A percentile compares a stretch with the other conserved stretches of the same genome.
Evolutionary conservation across 257 asterid species (phyloP).

Genomic region (Jacaranda mimosifolia): DNA sequence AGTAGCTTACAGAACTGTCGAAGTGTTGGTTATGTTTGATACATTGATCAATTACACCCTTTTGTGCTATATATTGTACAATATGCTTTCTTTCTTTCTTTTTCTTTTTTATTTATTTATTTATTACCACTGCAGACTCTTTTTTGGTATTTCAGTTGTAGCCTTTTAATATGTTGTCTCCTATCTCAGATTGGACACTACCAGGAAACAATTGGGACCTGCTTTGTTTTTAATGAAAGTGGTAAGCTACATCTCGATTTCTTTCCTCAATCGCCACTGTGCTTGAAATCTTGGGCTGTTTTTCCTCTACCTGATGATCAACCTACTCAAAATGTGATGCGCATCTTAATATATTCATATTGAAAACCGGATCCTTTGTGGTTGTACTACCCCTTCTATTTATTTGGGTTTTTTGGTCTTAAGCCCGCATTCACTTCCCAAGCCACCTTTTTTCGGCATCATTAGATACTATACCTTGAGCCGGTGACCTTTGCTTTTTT

Average conservation of each 20-base stretch:
- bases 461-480: background rate
- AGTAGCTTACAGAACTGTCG: background rate
- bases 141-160: constrained; percentile 1
- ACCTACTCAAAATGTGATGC: background rate
- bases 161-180: background rate
- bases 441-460: background rate
- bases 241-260: constrained; percentile 60
- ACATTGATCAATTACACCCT: constrained; percentile 1
- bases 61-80: background rate
- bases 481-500: background rate
- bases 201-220: constrained; percentile 85
- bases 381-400: background rate
- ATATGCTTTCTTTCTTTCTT: background rate
- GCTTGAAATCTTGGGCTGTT: background rate
- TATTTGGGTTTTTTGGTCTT: background rate
- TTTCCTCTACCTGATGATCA: background rate
- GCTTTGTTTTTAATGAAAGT: constrained; percentile 73
- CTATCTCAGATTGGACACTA: constrained; percentile 79
- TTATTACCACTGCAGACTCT: background rate
- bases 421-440: background rate
- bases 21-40: background rate
- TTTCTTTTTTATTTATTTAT: too few species aligned
- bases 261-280: background rate
- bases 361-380: background rate
- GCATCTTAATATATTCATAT: background rate